Evolutionary conservation across 1,139 yeast species (phyloP), one percentile per base, ranked within the genome.

Genomic region (Hemisphaericaspora subhashii): DNA sequence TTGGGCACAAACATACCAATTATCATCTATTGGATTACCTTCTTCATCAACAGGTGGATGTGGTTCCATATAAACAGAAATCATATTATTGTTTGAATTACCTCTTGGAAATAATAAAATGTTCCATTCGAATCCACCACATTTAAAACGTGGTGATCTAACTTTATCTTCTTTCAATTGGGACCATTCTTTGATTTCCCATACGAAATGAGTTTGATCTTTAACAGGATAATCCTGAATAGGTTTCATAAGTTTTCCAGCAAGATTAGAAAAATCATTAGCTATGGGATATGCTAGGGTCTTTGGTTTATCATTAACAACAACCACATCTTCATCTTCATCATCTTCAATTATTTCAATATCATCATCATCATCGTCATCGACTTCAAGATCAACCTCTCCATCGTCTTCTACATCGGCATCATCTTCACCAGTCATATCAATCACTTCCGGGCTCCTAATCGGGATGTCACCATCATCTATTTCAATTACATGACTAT

Each of bases 1-100:
- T 56, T 89, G 96, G 2, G 95, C 95, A 64, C 98, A 90, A 14
- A 81, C 83, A 44, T 82, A 80, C 96, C 97, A 89, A 40, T 73
- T 68, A 23, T 59, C 58, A 40, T 71, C 76, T 11, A 56, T 56
- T 11, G 45, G 42, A 4, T 63, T 57, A 12, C 54, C 67, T 26
- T 56, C 60, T 21, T 60, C 67, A 6, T 57, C 66, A 1, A 59
- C 45, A 11, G 60, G 53, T 3, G 82, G 81, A 42, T 72, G 79
- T 2, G 81, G 81, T 48, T 83, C 89, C 52, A 84, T 61, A 56
- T 83, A 84, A 14, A 83, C 60, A 2, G 90, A 84, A 11, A 83
- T 52, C n/a, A 50, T 48, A 38, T 62, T 63, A 29, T 71, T 66
- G 29, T 72, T 68, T 43, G 68, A 66, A 50, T 81, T 81, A 3